Evolutionary conservation across 2,329 filamentous ascomycete species (phyloP).

Genomic region (Hirsutella rhossiliensis): DNA sequence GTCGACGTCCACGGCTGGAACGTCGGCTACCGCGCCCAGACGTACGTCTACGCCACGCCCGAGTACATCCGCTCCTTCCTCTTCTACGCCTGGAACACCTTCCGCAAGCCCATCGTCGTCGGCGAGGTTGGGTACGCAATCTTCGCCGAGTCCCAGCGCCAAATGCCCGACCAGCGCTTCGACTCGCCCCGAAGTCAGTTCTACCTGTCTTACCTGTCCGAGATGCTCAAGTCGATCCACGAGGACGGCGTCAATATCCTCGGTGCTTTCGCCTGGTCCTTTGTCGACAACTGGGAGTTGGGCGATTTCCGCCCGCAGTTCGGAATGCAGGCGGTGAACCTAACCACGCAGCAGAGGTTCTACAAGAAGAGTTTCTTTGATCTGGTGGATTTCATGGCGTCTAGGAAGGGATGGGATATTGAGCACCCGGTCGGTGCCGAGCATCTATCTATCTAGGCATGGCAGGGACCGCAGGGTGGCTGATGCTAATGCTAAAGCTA

Average conservation of each 20-base stretch:
- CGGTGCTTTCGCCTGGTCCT: conserved; percentile 41
- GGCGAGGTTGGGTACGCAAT: conserved; percentile 48
- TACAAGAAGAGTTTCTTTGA: conserved; percentile 50
- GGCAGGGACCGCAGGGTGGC: too few relatives aligned
- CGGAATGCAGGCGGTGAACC: conserved; percentile 44
- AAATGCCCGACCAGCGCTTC: conserved; percentile 35
- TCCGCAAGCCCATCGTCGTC: conserved; percentile 32
- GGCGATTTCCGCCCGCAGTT: conserved; percentile 32
- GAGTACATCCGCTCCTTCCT: conserved; percentile 43
- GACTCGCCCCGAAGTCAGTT: conserved; percentile 42
- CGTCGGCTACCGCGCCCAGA: conserved; percentile 42
- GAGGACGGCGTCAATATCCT: conserved; percentile 42
- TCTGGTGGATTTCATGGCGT: conserved; percentile 36
- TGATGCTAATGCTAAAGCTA: too few relatives aligned
- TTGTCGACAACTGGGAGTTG: conserved; percentile 43
- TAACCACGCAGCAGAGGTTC: conserved; percentile 33
- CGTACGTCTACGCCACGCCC: conserved; percentile 47
- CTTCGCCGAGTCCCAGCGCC: conserved; percentile 30
- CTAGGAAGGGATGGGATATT: conserved; percentile 5
- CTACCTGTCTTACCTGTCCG: conserved; percentile 40
- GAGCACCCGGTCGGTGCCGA: neutral
- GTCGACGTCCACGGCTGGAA: conserved; percentile 40
- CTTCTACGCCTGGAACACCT: conserved; percentile 48
- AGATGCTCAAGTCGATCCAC: conserved; percentile 41
- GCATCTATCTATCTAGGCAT: too few relatives aligned